Evolutionary conservation across 129 eudicot species (phyloP), one percentile per base, ranked within the genome.

Genomic region (Silybum marianum): DNA sequence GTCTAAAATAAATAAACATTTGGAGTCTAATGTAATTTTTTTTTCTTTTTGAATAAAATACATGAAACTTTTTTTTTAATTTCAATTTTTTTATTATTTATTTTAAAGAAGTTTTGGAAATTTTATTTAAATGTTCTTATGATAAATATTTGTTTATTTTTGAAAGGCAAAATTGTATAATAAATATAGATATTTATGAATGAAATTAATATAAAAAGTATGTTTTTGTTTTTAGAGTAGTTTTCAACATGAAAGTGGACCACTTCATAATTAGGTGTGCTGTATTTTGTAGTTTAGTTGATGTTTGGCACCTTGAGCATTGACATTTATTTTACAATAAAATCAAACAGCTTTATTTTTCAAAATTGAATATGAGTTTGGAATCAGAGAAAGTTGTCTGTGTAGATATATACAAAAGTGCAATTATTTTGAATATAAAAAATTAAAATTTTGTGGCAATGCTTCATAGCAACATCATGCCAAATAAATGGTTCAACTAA

Each of bases 241-340:
- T 38, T 73, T 73, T 34, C 26, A 4, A 22, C 60, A 54, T 36
- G 78, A 80, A n/a, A 80, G 72, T 38, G 78, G 78, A 72, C 65
- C 46, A 42, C 38, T 34, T 80, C 5, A 54, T 34, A 38, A 68
- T 28, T 42, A 9, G 16, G 63, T 34, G 66, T 77, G 73, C 22
- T 42, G 58, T 69, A 7, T 70, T 58, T 51, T 71, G 69, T 71
- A 32, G 24, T 46, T 44, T 78, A 28, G 77, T 79, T 69, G 19
- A 79, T 21, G 19, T 69, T 71, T 71, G 77, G 77, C 13, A 32
- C 6, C 36, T 32, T 32, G 36, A 32, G 36, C 36, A 32, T 32
- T 13, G 62, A 13, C 62, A 51, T 51, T 51, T 51, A 14, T 18
- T 51, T 51, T 3, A 51, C 7, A 51, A 51, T 13, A 13, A 51